Evolutionary conservation across 1,284 basidiomycete species (phyloP), one percentile per base, ranked within the genome.

Genomic region (Ustilago curta): DNA sequence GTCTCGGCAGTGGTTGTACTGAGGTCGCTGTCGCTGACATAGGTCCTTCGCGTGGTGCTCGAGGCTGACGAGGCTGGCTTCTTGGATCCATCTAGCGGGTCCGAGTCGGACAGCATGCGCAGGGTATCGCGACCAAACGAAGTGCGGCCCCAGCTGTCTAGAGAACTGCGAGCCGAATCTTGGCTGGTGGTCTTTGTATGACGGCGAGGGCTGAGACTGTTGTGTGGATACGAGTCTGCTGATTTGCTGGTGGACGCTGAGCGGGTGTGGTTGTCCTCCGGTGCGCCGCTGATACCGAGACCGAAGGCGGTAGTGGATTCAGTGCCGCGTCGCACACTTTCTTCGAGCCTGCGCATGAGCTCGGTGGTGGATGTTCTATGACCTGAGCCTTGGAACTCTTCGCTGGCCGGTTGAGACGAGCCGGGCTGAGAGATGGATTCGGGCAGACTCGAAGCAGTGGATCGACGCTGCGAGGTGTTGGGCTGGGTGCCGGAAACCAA

Each of bases 1-100:
- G 73, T 71, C n/a, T 71, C 73, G 29, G 60, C 61, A 0, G 73
- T 71, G 49, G 57, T 56, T 16, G 50, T 56, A 62, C 73, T 76
- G 45, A 66, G 65, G 3, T 52, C 73, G 65, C 73, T 68, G 37
- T 76, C 73, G 61, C 73, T 71, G 39, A 69, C 21, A 19, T 49
- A 45, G 2, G 63, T 60, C 25, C 50, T 49, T 3, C 43, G 50
- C 8, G 51, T 55, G 47, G 62, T 74, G 55, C 35, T 55, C 18
- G 59, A 68, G 9, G 60, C 57, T 8, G 44, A 37, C 8, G 61
- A 65, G 4, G 59, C 18, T 1, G 51, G n/a, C 16, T 62, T 59
- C 9, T 31, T 32, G 9, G 37, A 16, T 8, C 56, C 52, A 31
- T 40, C 32, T 39, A 37, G 37, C 3, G 52, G 43, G 19, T 73